A percentile compares a stretch with the other conserved stretches of the same genome.
phyloP scores from a whole-genome alignment of 306 rosid genomes.

The Glycyrrhiza uralensis region DNA sequence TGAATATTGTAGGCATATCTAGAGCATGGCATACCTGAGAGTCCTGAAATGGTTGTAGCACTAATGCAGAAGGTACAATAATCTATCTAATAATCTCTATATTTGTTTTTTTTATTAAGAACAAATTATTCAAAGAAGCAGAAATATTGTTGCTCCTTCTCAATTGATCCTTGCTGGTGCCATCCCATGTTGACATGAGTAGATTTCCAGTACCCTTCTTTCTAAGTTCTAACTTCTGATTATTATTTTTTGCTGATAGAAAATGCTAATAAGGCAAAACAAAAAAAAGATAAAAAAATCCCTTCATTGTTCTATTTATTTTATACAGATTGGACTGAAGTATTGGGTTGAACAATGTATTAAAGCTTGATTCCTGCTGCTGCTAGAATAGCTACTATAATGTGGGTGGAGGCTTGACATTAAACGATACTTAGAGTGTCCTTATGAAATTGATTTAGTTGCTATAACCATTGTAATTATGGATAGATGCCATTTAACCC shows the following conservation, averaged over 20 bases:
- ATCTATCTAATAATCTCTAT: not conserved
- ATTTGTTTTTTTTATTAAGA: not conserved
- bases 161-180: not conserved
- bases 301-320: too few relatives aligned
- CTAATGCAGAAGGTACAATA: constrained; percentile 86
- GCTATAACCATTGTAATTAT: not conserved
- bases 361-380: too few relatives aligned
- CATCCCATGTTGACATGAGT: not conserved
- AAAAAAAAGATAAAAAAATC: too few relatives aligned
- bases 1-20: constrained; percentile 62
- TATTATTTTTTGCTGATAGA: not conserved
- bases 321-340: not conserved
- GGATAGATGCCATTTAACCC: not conserved
- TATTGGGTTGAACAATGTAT: not conserved
- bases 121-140: not conserved
- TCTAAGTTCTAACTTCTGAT: not conserved
- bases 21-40: constrained; percentile 84
- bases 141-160: not conserved
- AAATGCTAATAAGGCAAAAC: not conserved
- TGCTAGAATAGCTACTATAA: too few relatives aligned
- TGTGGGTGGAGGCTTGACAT: not conserved
- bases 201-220: not conserved
- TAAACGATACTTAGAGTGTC: not conserved
- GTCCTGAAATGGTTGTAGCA: constrained; percentile 87
- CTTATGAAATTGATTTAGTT: not conserved